phyloP scores from a whole-genome alignment of 257 asterid genomes.

The Fraxinus quadrangulata region DNA sequence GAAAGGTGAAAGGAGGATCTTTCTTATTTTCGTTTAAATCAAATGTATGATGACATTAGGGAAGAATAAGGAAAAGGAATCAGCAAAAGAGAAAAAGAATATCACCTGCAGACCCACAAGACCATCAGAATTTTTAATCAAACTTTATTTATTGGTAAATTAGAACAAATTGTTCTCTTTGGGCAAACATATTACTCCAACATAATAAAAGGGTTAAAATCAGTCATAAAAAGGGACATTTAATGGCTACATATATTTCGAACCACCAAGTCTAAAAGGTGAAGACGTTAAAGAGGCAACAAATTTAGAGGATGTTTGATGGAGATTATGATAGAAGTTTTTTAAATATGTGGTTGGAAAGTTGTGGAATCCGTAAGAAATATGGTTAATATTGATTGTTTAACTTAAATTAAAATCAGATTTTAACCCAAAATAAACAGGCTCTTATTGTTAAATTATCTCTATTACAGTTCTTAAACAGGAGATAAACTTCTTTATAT shows the following conservation, averaged over 20 bases:
- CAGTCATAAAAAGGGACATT: background rate
- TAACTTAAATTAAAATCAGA: too few species aligned
- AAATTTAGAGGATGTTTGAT: too few species aligned
- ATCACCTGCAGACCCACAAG: slow-evolving; percentile 19
- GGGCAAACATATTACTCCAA: background rate
- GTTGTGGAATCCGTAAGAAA: too few species aligned
- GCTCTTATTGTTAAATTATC: too few species aligned
- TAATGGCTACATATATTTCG: background rate
- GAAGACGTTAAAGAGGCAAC: background rate
- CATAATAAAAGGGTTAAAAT: background rate
- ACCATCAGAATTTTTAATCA: background rate
- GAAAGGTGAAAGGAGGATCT: slow-evolving; percentile 34
- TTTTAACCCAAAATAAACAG: too few species aligned
- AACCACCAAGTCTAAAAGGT: background rate
- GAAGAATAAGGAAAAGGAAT: slow-evolving; percentile 29
- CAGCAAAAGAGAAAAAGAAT: background rate
- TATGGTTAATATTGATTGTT: too few species aligned
- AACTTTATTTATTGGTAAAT: background rate
- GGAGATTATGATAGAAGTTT: too few species aligned
- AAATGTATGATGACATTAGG: slow-evolving; percentile 33
- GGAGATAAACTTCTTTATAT: background rate
- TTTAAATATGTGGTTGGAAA: too few species aligned
- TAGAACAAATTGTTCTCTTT: background rate
- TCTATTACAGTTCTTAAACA: too few species aligned
- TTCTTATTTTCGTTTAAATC: slow-evolving; percentile 40